Evolutionary conservation across 305 asterid species (phyloP), one percentile per base, ranked within the genome.

Genomic region (Plantago lanceolata): DNA sequence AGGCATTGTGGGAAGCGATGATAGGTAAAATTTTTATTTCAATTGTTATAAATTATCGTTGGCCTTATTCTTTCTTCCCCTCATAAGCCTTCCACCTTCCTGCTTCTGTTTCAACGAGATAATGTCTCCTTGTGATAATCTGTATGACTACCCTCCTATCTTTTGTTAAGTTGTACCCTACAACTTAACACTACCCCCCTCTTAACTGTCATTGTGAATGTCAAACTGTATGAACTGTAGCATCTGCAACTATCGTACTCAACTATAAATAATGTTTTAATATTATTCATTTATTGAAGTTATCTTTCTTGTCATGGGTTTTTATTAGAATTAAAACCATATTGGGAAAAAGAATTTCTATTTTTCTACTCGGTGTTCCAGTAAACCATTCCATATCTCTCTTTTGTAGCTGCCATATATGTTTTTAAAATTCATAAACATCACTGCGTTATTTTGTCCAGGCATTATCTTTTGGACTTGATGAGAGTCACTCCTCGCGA

Each of bases 401-500:
- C 50, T 48, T 64, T 28, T 0, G 21, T 31, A 58, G 59, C 19
- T 24, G 37, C 48, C 29, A 14, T 37, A 14, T 37, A 33, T 47
- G 4, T 24, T 50, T 24, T 57, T 50, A 48, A 40, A 58, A 33
- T 16, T 63, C 51, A 8, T 66, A 54, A 50, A 48, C 43, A 31
- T 49, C 57, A 40, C 40, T 33, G 18, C 62, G 56, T 54, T 59
- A 28, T 61, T 28, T 24, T 63, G 21, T 26, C 63, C 85, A 91
- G 98, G 83, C 92, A 86, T 71, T 91, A 91, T 79, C 94, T 91
- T 53, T 79, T 91, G 90, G 96, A 91, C 71, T 75, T 91, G 84
- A 86, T 88, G 98, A 89, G 98, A 78, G 91, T 82, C 82, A 91
- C 98, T 74, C 98, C 98, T 63, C 96, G 98, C 65, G 98, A 91